Conservation (phyloP, 23 red algal species). For the Gracilaria gracilis region DNA sequence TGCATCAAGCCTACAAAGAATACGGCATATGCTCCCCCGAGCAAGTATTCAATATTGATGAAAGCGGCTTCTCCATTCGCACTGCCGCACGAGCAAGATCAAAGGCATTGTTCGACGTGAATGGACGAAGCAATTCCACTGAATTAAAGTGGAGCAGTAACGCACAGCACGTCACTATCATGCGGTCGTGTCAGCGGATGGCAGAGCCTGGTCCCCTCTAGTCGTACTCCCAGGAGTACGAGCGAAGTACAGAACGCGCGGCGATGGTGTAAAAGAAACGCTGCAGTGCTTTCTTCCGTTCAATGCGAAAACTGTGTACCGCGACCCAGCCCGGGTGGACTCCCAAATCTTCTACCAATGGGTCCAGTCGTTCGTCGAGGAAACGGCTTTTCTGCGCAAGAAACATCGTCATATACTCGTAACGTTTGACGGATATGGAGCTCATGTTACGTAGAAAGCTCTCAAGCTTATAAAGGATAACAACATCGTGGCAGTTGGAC, state of each 20-base stretch:
- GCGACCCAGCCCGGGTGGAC: not conserved
- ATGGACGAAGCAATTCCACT: not conserved
- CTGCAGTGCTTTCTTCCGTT: not conserved
- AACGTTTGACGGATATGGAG: not conserved
- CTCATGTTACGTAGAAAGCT: not conserved
- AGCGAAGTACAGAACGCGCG: not conserved
- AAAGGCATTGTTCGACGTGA: not conserved
- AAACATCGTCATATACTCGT: not conserved
- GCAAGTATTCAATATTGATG: constrained; percentile 11
- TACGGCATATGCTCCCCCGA: constrained; percentile 42
- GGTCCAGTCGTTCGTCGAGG: not conserved
- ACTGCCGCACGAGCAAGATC: not conserved
- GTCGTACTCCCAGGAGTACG: not conserved
- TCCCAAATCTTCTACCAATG: not conserved
- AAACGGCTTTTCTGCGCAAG: not conserved
- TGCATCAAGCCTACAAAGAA: not conserved
- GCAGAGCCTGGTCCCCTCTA: not conserved
- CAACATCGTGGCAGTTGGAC: constrained; percentile 10
- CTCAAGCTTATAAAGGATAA: not conserved
- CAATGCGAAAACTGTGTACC: not conserved
- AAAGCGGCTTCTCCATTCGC: constrained; percentile 9
- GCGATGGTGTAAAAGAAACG: not conserved
- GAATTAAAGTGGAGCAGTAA: constrained; percentile 25
- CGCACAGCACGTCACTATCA: constrained; percentile 33
- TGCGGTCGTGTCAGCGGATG: constrained; percentile 21